These are phyloP conservation scores for Auriculariales sp. DNA, from an alignment of 768 basidiomycete species.

Conservation along the genomic window DNA sequence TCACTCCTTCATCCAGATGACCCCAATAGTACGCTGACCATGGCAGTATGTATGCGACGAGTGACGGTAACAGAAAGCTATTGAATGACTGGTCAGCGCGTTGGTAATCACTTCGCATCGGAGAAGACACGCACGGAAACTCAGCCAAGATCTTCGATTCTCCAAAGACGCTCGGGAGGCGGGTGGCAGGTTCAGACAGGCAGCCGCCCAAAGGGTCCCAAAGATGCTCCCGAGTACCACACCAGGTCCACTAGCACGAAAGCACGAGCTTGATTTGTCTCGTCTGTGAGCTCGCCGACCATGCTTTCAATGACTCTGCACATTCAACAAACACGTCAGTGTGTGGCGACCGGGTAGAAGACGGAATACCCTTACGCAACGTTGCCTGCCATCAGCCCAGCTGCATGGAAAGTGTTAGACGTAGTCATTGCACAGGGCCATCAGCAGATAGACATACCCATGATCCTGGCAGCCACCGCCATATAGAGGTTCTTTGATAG, in stretches of 20 bases:
- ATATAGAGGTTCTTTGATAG: constrained; percentile 36
- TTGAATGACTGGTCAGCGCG: too few relatives aligned
- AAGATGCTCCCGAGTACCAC: constrained; percentile 48
- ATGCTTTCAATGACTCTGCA: constrained; percentile 40
- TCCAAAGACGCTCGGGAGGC: constrained; percentile 31
- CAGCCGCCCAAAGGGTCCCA: constrained; percentile 48
- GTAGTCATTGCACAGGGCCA: constrained; percentile 2
- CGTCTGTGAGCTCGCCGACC: constrained; percentile 50
- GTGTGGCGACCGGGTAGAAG: neutral
- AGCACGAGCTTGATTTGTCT: constrained; percentile 42
- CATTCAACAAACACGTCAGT: too few relatives aligned
- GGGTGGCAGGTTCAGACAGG: constrained; percentile 39
- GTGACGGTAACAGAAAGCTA: too few relatives aligned
- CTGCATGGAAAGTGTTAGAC: constrained; percentile 18
- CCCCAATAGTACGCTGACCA: too few relatives aligned
- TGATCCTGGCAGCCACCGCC: constrained; percentile 33
- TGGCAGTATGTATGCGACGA: too few relatives aligned
- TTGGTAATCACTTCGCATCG: too few relatives aligned
- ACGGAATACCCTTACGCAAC: constrained; percentile 20
- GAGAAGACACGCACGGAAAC: constrained; percentile 15
- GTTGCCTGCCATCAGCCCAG: constrained; percentile 50
- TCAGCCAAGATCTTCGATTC: constrained; percentile 22
- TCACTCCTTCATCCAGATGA: too few relatives aligned
- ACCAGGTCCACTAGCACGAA: constrained; percentile 49
- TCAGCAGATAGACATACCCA: constrained; percentile 24